Base-by-base conservation (phyloP, 768 basidiomycete species). In the Boletus sp. region DNA sequence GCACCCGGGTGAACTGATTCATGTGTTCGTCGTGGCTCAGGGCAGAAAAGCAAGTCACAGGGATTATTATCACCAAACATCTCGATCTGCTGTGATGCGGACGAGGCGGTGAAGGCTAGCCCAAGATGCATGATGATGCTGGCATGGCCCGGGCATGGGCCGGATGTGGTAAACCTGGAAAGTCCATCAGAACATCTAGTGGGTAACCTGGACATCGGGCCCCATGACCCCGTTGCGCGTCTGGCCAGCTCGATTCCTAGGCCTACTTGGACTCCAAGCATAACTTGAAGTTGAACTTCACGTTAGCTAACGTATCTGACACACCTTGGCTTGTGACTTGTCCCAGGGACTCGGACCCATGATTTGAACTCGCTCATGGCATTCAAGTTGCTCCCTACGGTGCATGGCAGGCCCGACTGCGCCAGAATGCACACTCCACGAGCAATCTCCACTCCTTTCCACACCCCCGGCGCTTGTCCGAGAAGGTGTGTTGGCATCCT, bases 61-160 rank as follows among this genome's bases (percentile, higher is more conserved):
- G n/a, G 14, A 56, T 36, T 29, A 36, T 42, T 42, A 41, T 32
- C 52, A 5, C 35, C 29, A 36, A 54, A 17, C 39, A 29, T 35
- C n/a, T 37, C 20, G 30, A 48, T 48, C 44, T 32, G 37, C 52
- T 53, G 45, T 58, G n/a, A n/a, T n/a, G 62, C 36, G 30, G 51
- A 50, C 40, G 41, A 57, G 65, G 66, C 63, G 47, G 24, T 68
- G 56, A 53, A 36, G 40, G 20, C 35, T 36, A 6, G 30, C 17
- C 33, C 39, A 10, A 47, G 33, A 7, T 32, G n/a, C 37, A 50
- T 28, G 20, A n/a, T 52, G 39, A 51, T 57, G 42, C 41, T 65
- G 49, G 47, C 56, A 58, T n/a, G n/a, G n/a, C n/a, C n/a, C n/a
- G n/a, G n/a, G n/a, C n/a, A n/a, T 60, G 32, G 12, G 39, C 55